Evolutionary conservation across 2,329 filamentous ascomycete species (phyloP).

Genomic region (Pezicula radicicola): DNA sequence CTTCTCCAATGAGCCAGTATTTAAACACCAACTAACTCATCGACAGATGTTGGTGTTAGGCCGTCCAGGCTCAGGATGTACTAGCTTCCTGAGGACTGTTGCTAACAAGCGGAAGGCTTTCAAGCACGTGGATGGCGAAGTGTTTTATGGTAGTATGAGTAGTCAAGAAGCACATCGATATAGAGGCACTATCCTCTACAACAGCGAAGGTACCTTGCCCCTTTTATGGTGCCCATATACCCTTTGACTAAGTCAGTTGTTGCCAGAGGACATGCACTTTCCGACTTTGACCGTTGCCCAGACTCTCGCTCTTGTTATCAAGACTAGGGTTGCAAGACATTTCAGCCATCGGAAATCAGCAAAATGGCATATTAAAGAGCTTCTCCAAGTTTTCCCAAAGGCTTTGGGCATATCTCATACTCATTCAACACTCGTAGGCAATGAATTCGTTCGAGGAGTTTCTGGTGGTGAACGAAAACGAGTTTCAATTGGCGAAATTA

Average conservation of each 20-base stretch:
- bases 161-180: constrained; percentile 38
- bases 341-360: constrained; percentile 44
- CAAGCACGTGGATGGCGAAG: constrained; percentile 49
- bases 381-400: constrained; percentile 39
- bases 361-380: constrained; percentile 45
- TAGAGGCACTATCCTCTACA: constrained; percentile 50
- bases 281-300: constrained; percentile 1
- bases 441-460: constrained; percentile 57
- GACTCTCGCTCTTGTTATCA: constrained; percentile 53
- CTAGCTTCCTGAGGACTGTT: constrained; percentile 63
- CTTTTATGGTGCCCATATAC: neutral
- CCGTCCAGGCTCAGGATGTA: constrained; percentile 63
- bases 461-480: constrained; percentile 56
- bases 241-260: neutral
- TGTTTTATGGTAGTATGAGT: constrained; percentile 46
- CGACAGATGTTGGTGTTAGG: constrained; percentile 50
- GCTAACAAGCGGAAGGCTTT: constrained; percentile 59
- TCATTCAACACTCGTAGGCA: constrained; percentile 45
- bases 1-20: no score
- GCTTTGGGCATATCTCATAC: constrained; percentile 52
- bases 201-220: constrained; percentile 21
- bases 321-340: constrained; percentile 33
- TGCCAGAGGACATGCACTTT: neutral
- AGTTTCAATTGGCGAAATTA: constrained; percentile 51
- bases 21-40: no score